A percentile compares a stretch with the other conserved stretches of the same genome.
Conservation (phyloP, 2,329 filamentous ascomycete genomes). For the Tolypocladium endophyticum region DNA sequence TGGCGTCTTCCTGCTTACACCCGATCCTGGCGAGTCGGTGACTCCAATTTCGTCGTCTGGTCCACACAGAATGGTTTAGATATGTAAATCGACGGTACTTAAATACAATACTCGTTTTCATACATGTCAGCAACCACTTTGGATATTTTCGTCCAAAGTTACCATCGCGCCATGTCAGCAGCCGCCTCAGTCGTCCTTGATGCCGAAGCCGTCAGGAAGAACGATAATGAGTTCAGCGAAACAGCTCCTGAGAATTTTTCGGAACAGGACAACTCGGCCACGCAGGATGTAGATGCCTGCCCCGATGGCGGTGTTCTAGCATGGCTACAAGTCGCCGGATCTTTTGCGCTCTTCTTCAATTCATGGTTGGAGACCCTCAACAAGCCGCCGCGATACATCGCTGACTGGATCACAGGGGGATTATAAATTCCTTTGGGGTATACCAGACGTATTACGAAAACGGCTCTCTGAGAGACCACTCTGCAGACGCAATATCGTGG, state of each 20-base stretch:
- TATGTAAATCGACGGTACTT: too few relatives aligned
- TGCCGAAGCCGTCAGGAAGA: neutral
- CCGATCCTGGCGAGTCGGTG: neutral
- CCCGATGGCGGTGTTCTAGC: neutral
- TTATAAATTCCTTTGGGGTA: slow-evolving; percentile 25
- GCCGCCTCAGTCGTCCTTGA: neutral
- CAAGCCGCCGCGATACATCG: neutral
- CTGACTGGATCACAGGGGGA: slow-evolving; percentile 11
- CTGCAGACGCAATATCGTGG: slow-evolving; percentile 21
- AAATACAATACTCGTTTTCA: too few relatives aligned
- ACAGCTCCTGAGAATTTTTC: neutral
- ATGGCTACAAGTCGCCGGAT: neutral
- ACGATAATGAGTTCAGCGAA: too few relatives aligned
- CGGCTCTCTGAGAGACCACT: slow-evolving; percentile 11
- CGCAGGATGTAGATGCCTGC: neutral
- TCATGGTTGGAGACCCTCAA: neutral
- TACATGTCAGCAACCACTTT: neutral
- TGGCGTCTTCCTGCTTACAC: neutral
- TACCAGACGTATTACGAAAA: slow-evolving; percentile 23
- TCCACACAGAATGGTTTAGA: neutral
- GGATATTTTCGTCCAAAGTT: too few relatives aligned
- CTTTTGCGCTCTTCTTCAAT: neutral
- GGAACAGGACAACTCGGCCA: neutral
- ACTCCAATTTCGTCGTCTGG: neutral
- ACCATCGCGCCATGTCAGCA: neutral